Evolutionary conservation across 305 asterid genomes (phyloP), one percentile per base, ranked within the genome.

Genomic region (Fraxinus sp.): DNA sequence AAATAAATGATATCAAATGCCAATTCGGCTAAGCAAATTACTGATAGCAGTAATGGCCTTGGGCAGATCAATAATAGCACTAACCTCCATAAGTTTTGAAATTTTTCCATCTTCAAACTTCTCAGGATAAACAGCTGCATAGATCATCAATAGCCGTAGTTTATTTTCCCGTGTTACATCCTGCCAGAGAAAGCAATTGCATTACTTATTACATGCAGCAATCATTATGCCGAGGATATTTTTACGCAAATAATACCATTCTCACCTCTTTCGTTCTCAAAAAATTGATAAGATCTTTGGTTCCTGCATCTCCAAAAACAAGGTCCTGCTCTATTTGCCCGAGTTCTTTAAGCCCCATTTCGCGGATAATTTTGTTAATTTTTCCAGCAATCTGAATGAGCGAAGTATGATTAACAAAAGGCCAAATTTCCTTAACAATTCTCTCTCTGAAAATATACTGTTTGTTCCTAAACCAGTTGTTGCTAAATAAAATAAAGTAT

Each of bases 291-390:
- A 97, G 85, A 2, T 94, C 98, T 87, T 95, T 94, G 52, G 97
- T 94, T 87, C 96, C 97, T 77, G 97, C 98, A 88, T 94, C 99
- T 88, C 98, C 99, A 83, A 97, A 97, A 80, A 94, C 98, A 90
- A 97, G 97, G 88, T 94, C 97, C 85, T 97, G 99, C 92, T 97
- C 99, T 81, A 97, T 87, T 82, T 97, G 91, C 76, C 99, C 98
- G 86, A 97, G 90, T 84, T 95, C 99, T 91, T 90, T 95, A 76
- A 97, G 94, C 80, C 93, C 95, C 78, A 85, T 86, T 82, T 97
- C 99, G 88, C 89, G 84, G 79, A 97, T 97, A 82, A 89, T 91
- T 88, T 81, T 93, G 90, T 93, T 93, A 74, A 97, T 87, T 87
- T 91, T 94, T 80, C 94, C 97, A 10, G 99, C 99, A 86, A 97